phyloP scores from a whole-genome alignment of 495 filamentous ascomycete genomes.

The Bacidia gigantensis region DNA sequence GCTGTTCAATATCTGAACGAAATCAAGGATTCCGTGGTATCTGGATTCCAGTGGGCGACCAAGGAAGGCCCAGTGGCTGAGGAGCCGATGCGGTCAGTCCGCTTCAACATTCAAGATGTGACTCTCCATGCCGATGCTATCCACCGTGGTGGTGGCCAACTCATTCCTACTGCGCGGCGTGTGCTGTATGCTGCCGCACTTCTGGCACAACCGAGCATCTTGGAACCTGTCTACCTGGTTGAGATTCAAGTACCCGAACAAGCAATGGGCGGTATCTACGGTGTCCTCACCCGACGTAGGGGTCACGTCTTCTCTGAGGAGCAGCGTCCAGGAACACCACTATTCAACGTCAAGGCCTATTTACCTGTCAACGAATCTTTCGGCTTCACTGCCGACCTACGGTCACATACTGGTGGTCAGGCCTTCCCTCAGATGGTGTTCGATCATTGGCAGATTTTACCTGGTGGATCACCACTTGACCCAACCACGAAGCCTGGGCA shows the following conservation, averaged over 20 bases:
- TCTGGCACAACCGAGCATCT: slow-evolving; percentile 76
- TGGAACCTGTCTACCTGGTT: slow-evolving; percentile 96
- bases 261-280: slow-evolving; percentile 99
- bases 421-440: slow-evolving; percentile 98
- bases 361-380: slow-evolving; percentile 99
- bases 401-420: slow-evolving; percentile 82
- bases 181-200: slow-evolving; percentile 87
- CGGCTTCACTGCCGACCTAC: slow-evolving; percentile 97
- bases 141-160: slow-evolving; percentile 96
- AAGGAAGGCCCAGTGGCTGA: slow-evolving; percentile 95
- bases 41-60: slow-evolving; percentile 99
- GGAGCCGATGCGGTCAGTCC: slow-evolving; percentile 91
- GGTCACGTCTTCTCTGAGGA: slow-evolving; percentile 98
- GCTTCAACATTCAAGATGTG: slow-evolving; percentile 99
- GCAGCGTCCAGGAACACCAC: slow-evolving; percentile 95
- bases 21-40: slow-evolving; percentile 99
- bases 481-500: slow-evolving; percentile 69
- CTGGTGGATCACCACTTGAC: slow-evolving; percentile 90
- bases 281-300: slow-evolving; percentile 93
- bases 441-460: slow-evolving; percentile 92
- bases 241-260: slow-evolving; percentile 98
- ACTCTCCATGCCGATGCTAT: slow-evolving; percentile 99
- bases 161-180: slow-evolving; percentile 97
- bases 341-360: slow-evolving; percentile 99
- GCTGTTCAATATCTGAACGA: slow-evolving; percentile 99